Evolutionary conservation across 768 basidiomycete species (phyloP).

Genomic region (Tricholoma terreum): DNA sequence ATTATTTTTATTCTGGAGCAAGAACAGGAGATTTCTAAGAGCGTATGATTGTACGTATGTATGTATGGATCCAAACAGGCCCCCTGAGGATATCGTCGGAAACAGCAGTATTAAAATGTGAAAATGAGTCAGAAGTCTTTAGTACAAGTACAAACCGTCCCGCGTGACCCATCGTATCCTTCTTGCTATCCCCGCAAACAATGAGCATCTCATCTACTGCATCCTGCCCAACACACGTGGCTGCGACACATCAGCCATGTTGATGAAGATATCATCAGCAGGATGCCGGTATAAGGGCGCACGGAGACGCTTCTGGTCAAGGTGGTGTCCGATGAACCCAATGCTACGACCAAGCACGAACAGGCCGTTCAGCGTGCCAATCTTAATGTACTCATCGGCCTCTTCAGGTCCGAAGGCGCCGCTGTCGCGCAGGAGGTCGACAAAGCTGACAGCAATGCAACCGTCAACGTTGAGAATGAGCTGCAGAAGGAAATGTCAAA

Average conservation of each 20-base stretch:
- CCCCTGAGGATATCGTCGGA: neutral
- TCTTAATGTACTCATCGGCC: conserved; percentile 97
- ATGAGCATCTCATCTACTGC: conserved; percentile 18
- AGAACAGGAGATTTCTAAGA: neutral
- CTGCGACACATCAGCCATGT: conserved; percentile 83
- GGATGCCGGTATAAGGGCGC: conserved; percentile 94
- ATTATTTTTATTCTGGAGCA: neutral
- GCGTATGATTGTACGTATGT: neutral
- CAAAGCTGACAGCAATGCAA: conserved; percentile 94
- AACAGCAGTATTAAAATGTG: neutral
- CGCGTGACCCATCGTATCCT: neutral
- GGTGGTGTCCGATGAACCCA: conserved; percentile 95
- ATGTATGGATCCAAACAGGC: neutral
- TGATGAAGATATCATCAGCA: conserved; percentile 94
- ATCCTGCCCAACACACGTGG: conserved; percentile 71
- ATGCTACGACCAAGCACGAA: conserved; percentile 98
- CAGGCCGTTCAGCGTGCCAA: conserved; percentile 91
- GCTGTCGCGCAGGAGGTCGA: conserved; percentile 86
- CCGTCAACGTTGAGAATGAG: conserved; percentile 97
- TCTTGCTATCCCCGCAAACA: neutral
- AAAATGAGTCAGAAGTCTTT: neutral
- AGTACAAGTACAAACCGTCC: neutral
- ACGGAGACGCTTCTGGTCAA: conserved; percentile 94
- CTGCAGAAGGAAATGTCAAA: conserved; percentile 26
- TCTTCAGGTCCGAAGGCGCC: conserved; percentile 96